Base-by-base conservation (phyloP, 164 flowering plant species). In the Sedum album region DNA sequence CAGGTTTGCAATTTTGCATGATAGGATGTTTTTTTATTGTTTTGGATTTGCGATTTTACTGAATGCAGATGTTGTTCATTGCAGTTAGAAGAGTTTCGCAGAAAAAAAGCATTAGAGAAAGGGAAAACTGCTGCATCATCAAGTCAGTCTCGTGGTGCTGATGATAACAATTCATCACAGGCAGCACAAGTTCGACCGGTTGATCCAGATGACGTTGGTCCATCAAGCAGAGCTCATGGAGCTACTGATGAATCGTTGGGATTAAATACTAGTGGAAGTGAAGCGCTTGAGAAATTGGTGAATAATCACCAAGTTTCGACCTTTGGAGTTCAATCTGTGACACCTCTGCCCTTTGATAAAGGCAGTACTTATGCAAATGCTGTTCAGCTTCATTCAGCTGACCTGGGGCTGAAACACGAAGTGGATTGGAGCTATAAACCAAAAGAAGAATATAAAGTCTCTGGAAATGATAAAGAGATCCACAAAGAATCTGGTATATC, bases 1-100 rank as follows among this genome's bases (percentile, higher is more conserved):
- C 7, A 35, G 38, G 3, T 35, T 35, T n/a, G n/a, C n/a, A n/a
- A n/a, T n/a, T n/a, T n/a, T n/a, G n/a, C n/a, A n/a, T n/a, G n/a
- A 36, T 36, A 8, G 4, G 39, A 11, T 13, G 42, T 67, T 30
- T 35, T 65, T 65, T 38, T 4, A 46, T 6, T n/a, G 55, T 5
- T 1, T 2, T 39, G 46, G 33, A 11, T 21, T 14, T 26, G 21
- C 17, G 11, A 4, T 9, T 1, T 14, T 11, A 1, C 30, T 28
- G 11, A 20, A 7, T 57, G 15, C 28, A 66, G 30, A 60, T 51
- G 6, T 65, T 39, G 55, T 67, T 33, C 74, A 28, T 76, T 77
- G 73, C 84, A 93, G 98, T 80, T 93, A 68, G 97, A 91, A 71
- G 97, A 91, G 77, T 93, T 89, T 63, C 90, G 93, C n/a, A 88